A percentile compares a stretch with the other conserved stretches of the same genome.
Evolutionary conservation across 371 early-diverging fungal genomes (phyloP).

Genomic region (Mucor velutinosus): DNA sequence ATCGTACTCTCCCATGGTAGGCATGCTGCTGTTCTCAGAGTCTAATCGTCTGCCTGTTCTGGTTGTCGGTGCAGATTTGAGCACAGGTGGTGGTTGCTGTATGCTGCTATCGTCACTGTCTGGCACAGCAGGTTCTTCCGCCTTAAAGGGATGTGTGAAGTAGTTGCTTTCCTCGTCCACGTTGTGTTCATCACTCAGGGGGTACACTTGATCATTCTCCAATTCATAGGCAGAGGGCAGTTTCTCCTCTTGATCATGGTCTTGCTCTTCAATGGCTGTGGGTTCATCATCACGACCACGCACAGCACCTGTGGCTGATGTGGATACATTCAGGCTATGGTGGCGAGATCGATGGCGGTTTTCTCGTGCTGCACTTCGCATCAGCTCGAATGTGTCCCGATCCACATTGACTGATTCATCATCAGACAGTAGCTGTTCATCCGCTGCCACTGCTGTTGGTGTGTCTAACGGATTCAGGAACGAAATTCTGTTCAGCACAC

Average conservation of each 20-base stretch:
- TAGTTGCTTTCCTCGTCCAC: constrained; percentile 24
- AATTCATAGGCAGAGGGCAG: constrained; percentile 35
- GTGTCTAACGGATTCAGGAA: constrained; percentile 22
- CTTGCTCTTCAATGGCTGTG: background rate
- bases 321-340: constrained; percentile 14
- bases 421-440: constrained; percentile 5
- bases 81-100: constrained; percentile 2
- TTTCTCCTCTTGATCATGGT: constrained; percentile 29
- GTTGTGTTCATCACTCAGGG: background rate
- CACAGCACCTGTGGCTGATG: constrained; percentile 8
- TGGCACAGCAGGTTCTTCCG: constrained; percentile 7
- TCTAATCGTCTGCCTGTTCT: constrained; percentile 1
- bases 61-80: background rate
- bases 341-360: constrained; percentile 1
- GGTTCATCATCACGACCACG: constrained; percentile 9
- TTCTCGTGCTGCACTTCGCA: constrained; percentile 12
- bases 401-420: constrained; percentile 16
- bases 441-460: background rate
- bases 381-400: constrained; percentile 36
- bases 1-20: constrained; percentile 1
- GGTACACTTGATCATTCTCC: constrained; percentile 18
- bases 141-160: constrained; percentile 36
- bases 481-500: constrained; percentile 24
- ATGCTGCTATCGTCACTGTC: no score
- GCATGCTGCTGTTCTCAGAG: background rate